Evolutionary conservation across 1,284 basidiomycete genomes (phyloP).

Genomic region (Rhodotorula sp.): DNA sequence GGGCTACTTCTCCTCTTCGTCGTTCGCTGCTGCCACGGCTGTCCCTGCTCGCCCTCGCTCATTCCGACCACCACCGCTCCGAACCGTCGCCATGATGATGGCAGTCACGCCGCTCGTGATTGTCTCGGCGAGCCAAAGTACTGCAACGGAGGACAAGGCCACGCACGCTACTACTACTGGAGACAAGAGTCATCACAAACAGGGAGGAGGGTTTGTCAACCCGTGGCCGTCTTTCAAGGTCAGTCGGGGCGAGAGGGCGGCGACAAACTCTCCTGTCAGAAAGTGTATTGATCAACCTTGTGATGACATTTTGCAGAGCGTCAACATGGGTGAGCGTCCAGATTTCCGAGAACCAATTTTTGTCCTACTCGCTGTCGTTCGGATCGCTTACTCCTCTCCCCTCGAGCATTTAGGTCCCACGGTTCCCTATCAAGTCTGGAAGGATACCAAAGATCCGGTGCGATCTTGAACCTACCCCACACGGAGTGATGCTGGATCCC

Average conservation of each 20-base stretch:
- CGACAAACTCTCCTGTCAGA: too few relatives aligned
- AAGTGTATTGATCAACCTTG: too few relatives aligned
- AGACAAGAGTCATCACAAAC: slow-evolving; percentile 34
- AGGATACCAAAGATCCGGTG: neutral
- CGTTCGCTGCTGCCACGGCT: neutral
- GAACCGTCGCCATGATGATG: neutral
- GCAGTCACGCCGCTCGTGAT: neutral
- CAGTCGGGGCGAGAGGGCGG: neutral
- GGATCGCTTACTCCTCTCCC: too few relatives aligned
- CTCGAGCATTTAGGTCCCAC: neutral
- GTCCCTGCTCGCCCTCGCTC: neutral
- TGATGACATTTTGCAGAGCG: neutral
- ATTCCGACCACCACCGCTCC: neutral
- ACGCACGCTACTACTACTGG: neutral
- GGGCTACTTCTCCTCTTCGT: neutral
- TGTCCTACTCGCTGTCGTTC: too few relatives aligned
- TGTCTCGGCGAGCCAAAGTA: neutral
- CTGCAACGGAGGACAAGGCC: too few relatives aligned
- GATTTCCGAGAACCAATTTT: too few relatives aligned
- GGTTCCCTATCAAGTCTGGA: slow-evolving; percentile 1
- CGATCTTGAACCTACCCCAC: too few relatives aligned
- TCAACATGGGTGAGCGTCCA: slow-evolving; percentile 1
- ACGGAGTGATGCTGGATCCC: neutral
- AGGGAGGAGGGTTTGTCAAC: slow-evolving; percentile 31
- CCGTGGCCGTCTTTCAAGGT: slow-evolving; percentile 34